These are phyloP conservation scores for Amphichorda felina DNA, from an alignment of 2,329 filamentous ascomycete species.

Conservation along the genomic window DNA sequence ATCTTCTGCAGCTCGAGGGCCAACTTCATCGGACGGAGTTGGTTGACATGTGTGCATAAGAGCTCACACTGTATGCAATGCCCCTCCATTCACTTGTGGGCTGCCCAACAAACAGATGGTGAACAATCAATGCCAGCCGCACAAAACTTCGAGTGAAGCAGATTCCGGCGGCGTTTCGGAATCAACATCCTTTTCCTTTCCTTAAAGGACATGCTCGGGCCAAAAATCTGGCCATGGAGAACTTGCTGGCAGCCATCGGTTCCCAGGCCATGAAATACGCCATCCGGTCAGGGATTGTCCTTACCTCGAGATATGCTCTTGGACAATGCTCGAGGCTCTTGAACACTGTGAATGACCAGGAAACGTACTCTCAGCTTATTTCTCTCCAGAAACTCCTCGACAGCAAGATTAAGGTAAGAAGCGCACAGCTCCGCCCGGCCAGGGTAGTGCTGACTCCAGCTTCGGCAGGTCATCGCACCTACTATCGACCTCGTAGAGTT, in stretches of 20 bases:
- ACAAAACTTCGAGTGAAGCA: background rate
- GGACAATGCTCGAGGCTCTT: constrained; percentile 69
- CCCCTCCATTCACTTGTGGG: too few relatives aligned
- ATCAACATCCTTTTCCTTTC: too few relatives aligned
- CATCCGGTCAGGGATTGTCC: constrained; percentile 72
- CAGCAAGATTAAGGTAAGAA: constrained; percentile 64
- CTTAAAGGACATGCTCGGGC: too few relatives aligned
- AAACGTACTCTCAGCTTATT: constrained; percentile 56
- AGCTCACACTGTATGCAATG: too few relatives aligned
- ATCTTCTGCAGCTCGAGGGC: too few relatives aligned
- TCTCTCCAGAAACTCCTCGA: constrained; percentile 63
- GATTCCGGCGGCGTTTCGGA: background rate
- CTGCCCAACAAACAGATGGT: too few relatives aligned
- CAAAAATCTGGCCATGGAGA: constrained; percentile 48
- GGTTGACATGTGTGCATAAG: too few relatives aligned
- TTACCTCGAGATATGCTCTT: constrained; percentile 79
- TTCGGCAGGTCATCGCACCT: constrained; percentile 64
- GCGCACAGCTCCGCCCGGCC: constrained; percentile 3
- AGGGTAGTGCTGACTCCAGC: too few relatives aligned
- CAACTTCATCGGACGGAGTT: too few relatives aligned
- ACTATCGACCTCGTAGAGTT: constrained; percentile 88
- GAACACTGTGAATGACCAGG: constrained; percentile 62
- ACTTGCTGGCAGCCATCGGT: constrained; percentile 39
- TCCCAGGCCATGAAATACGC: constrained; percentile 83
- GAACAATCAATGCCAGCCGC: too few relatives aligned